Percentiles rank a stretch among this genome's conserved stretches.
phyloP scores from a whole-genome alignment of 2,329 filamentous ascomycete genomes.

The Ophiostoma pallidulum region DNA sequence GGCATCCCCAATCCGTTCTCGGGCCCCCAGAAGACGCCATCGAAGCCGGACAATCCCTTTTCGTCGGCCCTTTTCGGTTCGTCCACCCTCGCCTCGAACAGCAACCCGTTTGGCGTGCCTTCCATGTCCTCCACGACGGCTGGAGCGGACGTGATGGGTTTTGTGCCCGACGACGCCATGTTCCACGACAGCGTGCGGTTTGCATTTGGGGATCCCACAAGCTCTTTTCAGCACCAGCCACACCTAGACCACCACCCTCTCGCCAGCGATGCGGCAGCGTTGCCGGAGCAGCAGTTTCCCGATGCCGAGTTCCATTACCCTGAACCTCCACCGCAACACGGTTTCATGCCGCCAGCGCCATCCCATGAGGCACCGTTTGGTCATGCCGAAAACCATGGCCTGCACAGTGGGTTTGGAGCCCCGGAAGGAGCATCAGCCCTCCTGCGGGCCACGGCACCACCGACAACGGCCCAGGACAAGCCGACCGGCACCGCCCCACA shows the following conservation, averaged over 20 bases:
- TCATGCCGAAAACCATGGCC: background rate
- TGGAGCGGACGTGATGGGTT: slow-evolving; percentile 7
- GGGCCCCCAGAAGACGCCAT: background rate
- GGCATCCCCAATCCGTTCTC: slow-evolving; percentile 6
- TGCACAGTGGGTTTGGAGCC: background rate
- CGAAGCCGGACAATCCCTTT: background rate
- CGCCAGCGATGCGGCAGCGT: background rate
- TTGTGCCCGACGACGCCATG: slow-evolving; percentile 6
- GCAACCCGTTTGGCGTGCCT: background rate
- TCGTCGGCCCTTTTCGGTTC: slow-evolving; percentile 8
- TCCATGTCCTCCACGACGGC: background rate
- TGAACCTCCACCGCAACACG: slow-evolving; percentile 9
- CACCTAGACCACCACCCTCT: background rate
- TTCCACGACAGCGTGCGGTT: slow-evolving; percentile 12
- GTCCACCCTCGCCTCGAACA: background rate
- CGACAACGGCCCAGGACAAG: background rate
- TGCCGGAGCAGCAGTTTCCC: background rate
- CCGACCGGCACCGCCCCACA: background rate
- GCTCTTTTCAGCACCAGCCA: background rate
- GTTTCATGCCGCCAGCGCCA: background rate
- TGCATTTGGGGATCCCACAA: slow-evolving; percentile 7
- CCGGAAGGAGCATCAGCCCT: background rate
- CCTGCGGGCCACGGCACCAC: background rate
- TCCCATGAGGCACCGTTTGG: background rate
- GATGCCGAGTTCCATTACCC: slow-evolving; percentile 12